phyloP scores from a whole-genome alignment of 441 rosid species.

The Iberis amara region DNA sequence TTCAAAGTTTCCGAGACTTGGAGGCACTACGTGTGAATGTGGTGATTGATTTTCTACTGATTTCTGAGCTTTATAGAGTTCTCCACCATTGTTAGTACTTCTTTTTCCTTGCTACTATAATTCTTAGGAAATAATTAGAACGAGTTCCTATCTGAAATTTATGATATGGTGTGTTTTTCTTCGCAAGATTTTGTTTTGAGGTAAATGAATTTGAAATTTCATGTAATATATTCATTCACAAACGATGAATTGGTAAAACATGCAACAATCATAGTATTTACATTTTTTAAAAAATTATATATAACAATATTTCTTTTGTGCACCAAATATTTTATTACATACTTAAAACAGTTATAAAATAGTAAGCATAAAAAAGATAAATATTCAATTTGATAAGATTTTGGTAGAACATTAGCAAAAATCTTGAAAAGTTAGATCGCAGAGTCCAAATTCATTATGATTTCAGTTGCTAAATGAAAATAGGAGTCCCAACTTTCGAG shows the following conservation, averaged over 20 bases:
- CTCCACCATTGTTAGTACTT: neutral
- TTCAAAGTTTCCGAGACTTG: slow-evolving; percentile 1
- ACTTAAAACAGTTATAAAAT: too few species aligned
- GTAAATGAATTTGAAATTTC: slow-evolving; percentile 18
- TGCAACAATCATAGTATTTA: neutral
- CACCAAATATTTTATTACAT: too few species aligned
- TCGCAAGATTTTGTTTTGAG: slow-evolving; percentile 1
- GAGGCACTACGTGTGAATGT: slow-evolving; percentile 18
- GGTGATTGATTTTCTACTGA: slow-evolving; percentile 24
- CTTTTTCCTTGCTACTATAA: slow-evolving; percentile 4
- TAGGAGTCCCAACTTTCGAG: too few species aligned
- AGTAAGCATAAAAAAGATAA: neutral
- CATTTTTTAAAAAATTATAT: neutral
- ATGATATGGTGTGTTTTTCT: neutral
- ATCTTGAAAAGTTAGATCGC: too few species aligned
- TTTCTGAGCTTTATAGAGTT: slow-evolving; percentile 14
- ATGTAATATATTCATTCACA: slow-evolving; percentile 6
- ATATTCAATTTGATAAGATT: neutral
- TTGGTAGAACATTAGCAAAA: too few species aligned
- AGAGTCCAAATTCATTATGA: too few species aligned
- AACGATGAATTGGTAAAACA: slow-evolving; percentile 3
- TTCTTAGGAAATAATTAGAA: too few species aligned
- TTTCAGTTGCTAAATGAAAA: too few species aligned
- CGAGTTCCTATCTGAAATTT: too few species aligned
- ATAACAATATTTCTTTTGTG: too few species aligned